phyloP scores from a whole-genome alignment of 2,329 filamentous ascomycete species.

The Teratosphaeria destructans region DNA sequence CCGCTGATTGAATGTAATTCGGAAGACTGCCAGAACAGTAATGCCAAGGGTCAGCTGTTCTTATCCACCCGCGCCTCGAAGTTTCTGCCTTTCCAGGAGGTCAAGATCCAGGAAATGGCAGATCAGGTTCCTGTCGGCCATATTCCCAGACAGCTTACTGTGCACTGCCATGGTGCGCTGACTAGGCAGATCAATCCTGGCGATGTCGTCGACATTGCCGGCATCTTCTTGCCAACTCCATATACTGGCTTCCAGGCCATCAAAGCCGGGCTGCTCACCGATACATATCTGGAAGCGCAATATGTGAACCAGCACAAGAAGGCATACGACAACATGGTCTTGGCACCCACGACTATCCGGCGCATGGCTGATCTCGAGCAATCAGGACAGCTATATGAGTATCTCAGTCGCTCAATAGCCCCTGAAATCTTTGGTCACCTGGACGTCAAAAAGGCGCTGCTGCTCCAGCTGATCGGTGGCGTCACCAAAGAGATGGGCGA shows the following conservation, averaged over 20 bases:
- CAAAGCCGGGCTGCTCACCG: conserved; percentile 86
- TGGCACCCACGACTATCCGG: conserved; percentile 68
- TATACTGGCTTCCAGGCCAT: conserved; percentile 99
- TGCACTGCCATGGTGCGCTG: conserved; percentile 79
- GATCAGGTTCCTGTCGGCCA: conserved; percentile 97
- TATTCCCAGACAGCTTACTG: conserved; percentile 81
- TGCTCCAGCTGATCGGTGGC: conserved; percentile 91
- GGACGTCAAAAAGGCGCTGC: conserved; percentile 93
- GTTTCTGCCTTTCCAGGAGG: conserved; percentile 93
- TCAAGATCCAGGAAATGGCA: conserved; percentile 98
- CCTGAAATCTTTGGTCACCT: conserved; percentile 94
- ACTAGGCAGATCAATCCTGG: conserved; percentile 84
- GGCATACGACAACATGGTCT: conserved; percentile 82
- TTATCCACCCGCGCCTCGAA: conserved; percentile 93
- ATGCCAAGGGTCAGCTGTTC: conserved; percentile 86
- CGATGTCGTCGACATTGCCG: conserved; percentile 85
- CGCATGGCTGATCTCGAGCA: conserved; percentile 78
- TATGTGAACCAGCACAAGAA: conserved; percentile 94
- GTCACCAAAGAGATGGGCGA: conserved; percentile 95
- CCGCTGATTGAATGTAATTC: conserved; percentile 82
- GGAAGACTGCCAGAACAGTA: conserved; percentile 78
- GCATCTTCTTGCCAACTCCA: conserved; percentile 91
- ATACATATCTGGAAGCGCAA: conserved; percentile 94
- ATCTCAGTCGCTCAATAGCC: conserved; percentile 88
- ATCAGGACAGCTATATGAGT: conserved; percentile 88